A percentile compares a stretch with the other conserved stretches of the same genome.
Conservation (phyloP, 345 rosid genomes). For the Sonneratia caseolaris region DNA sequence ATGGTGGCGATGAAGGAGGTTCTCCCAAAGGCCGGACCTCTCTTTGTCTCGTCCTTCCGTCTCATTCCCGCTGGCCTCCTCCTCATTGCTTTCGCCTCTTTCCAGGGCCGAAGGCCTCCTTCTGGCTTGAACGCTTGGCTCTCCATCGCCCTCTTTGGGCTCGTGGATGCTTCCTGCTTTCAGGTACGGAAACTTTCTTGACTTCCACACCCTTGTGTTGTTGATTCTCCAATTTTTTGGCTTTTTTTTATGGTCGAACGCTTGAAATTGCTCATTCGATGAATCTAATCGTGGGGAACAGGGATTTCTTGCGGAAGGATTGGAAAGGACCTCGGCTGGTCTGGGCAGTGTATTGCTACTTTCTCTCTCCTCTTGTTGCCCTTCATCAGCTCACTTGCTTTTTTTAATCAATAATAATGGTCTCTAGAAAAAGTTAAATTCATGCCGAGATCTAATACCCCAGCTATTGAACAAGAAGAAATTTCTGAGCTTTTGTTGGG, state of each 20-base stretch:
- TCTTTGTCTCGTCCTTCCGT: slow-evolving; percentile 81
- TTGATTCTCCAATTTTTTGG: background rate
- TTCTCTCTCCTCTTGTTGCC: slow-evolving; percentile 5
- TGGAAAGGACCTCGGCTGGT: slow-evolving; percentile 89
- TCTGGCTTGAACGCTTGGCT: slow-evolving; percentile 73
- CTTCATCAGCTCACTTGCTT: background rate
- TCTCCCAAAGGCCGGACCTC: slow-evolving; percentile 70
- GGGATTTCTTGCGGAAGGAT: slow-evolving; percentile 90
- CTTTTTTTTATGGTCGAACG: background rate
- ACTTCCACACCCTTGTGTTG: background rate
- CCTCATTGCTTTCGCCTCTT: slow-evolving; percentile 60
- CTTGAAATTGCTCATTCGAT: background rate
- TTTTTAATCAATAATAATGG: background rate
- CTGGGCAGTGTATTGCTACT: slow-evolving; percentile 61
- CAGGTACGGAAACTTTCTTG: slow-evolving; percentile 17
- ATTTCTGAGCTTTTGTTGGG: background rate
- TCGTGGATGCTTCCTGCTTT: slow-evolving; percentile 78
- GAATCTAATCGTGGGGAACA: slow-evolving; percentile 16
- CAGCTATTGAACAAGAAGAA: background rate
- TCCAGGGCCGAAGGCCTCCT: slow-evolving; percentile 49
- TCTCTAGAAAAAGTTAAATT: background rate
- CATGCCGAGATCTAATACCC: background rate
- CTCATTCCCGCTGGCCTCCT: slow-evolving; percentile 78
- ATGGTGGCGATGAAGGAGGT: slow-evolving; percentile 99
- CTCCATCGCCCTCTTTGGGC: slow-evolving; percentile 70